Conservation (phyloP, 352 stramenopile species). For the Globisporangium recalcitrans region DNA sequence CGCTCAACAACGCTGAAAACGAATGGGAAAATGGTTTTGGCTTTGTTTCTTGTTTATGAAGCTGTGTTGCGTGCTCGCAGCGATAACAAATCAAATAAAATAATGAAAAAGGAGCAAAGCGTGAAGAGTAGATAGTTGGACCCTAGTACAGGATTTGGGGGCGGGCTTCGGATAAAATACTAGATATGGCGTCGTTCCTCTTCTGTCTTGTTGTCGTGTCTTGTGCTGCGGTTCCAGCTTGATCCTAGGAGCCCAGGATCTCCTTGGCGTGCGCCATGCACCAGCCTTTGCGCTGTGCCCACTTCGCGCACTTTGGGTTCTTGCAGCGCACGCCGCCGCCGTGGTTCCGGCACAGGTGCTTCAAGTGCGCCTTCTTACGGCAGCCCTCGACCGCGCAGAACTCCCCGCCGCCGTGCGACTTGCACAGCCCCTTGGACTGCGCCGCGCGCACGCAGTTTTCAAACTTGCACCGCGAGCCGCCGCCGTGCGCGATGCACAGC, state of each 20-base stretch:
- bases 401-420: constrained; percentile 79
- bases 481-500: constrained; percentile 80
- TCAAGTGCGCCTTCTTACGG: constrained; percentile 83
- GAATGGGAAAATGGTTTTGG: neutral
- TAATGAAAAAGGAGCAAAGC: constrained; percentile 2
- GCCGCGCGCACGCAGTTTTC: constrained; percentile 75
- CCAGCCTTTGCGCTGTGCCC: constrained; percentile 84
- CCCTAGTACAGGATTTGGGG: neutral
- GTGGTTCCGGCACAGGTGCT: constrained; percentile 82
- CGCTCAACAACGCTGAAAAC: no score
- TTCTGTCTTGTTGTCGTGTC: constrained; percentile 1
- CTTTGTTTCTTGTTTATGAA: neutral
- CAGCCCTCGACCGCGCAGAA: constrained; percentile 79
- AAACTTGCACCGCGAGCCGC: constrained; percentile 71
- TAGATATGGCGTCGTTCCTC: constrained; percentile 4
- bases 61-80: neutral
- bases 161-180: constrained; percentile 11
- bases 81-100: constrained; percentile 4
- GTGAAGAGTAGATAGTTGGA: constrained; percentile 1
- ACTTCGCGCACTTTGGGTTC: constrained; percentile 74
- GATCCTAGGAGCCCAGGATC: constrained; percentile 34
- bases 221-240: neutral
- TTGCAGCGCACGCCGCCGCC: constrained; percentile 83
- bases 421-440: constrained; percentile 84
- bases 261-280: constrained; percentile 88